Evolutionary conservation across 2,329 filamentous ascomycete genomes (phyloP).

Genomic region (Fusarium sp.): DNA sequence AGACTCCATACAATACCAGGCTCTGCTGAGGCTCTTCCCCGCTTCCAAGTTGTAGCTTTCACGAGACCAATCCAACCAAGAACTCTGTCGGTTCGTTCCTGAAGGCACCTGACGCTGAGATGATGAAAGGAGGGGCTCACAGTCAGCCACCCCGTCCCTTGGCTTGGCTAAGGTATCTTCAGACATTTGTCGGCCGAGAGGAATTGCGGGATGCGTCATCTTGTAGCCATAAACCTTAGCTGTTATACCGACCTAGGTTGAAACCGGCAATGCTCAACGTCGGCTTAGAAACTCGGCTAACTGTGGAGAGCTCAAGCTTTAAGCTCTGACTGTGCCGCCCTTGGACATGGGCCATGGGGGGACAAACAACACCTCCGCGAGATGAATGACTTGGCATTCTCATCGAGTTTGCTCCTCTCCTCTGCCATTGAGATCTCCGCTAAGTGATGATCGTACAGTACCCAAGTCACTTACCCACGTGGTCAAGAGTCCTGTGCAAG

Average conservation of each 20-base stretch:
- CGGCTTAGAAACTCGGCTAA: constrained; percentile 34
- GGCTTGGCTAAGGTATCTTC: constrained; percentile 7
- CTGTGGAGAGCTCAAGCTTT: constrained; percentile 40
- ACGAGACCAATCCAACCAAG: constrained; percentile 22
- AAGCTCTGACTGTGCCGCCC: constrained; percentile 7
- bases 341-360: background rate
- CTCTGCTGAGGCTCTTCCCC: constrained; percentile 32
- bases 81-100: constrained; percentile 38
- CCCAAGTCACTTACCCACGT: constrained; percentile 31
- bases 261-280: constrained; percentile 23
- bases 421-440: background rate
- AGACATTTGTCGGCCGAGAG: constrained; percentile 44
- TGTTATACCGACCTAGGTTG: background rate
- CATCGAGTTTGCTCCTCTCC: constrained; percentile 9
- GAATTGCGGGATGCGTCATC: constrained; percentile 30
- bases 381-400: constrained; percentile 15
- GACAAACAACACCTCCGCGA: background rate
- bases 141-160: constrained; percentile 37
- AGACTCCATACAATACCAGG: constrained; percentile 3
- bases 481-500: constrained; percentile 30
- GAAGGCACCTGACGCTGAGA: constrained; percentile 44
- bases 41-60: constrained; percentile 28
- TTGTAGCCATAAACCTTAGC: too few species aligned
- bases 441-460: background rate
- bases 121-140: constrained; percentile 29